phyloP scores from a whole-genome alignment of 1,139 yeast species.

The Candida frijolesensis region DNA sequence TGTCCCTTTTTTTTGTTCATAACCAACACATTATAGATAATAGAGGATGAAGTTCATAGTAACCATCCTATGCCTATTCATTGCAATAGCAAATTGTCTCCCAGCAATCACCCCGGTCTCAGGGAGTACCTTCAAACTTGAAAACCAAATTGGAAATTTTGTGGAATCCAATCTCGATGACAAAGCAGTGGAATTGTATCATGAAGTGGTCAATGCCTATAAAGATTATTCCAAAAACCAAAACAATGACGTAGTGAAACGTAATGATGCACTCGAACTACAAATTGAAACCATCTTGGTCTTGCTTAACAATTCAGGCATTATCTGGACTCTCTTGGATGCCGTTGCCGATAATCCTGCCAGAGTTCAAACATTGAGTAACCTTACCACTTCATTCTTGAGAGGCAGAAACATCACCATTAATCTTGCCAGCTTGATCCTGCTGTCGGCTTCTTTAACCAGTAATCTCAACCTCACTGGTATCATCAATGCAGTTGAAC shows the following conservation, averaged over 20 bases:
- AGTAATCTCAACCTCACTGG: conserved; percentile 27
- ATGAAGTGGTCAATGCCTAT: neutral
- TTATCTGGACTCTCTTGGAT: conserved; percentile 40
- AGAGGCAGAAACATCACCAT: conserved; percentile 14
- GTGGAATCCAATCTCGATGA: conserved; percentile 12
- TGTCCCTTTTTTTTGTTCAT: neutral
- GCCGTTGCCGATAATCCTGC: conserved; percentile 35
- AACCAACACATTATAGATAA: neutral
- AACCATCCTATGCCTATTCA: neutral
- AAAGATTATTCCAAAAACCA: neutral
- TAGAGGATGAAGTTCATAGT: neutral
- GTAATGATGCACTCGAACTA: conserved; percentile 22
- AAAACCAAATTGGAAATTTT: neutral
- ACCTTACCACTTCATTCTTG: conserved; percentile 28
- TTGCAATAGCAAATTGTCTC: neutral
- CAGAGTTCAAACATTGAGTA: conserved; percentile 32
- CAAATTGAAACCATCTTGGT: conserved; percentile 26
- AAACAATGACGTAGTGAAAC: conserved; percentile 11
- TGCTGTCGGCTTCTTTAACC: conserved; percentile 3
- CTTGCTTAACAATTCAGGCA: conserved; percentile 38
- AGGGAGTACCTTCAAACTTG: neutral
- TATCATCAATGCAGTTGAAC: conserved; percentile 24
- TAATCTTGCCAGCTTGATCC: conserved; percentile 7
- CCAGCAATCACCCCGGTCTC: neutral
- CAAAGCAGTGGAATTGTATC: conserved; percentile 3